A percentile compares a stretch with the other conserved stretches of the same genome.
Conservation (phyloP, 83 land plant genomes). For the Picea mariana region DNA sequence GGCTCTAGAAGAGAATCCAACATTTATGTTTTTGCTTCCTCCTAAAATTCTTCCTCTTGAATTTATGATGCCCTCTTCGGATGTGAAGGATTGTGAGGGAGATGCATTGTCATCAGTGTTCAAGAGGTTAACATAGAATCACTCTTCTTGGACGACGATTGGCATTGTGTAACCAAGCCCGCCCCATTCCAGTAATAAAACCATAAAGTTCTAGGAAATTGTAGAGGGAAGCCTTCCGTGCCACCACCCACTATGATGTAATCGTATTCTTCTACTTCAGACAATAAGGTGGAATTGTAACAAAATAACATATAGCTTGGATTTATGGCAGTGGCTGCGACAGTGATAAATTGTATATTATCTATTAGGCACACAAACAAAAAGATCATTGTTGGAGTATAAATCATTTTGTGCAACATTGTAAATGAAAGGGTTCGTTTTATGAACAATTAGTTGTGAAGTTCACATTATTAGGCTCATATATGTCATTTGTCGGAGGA, state of each 20-base stretch:
- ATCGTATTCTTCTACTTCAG: conserved; percentile 26
- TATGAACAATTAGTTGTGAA: conserved; percentile 26
- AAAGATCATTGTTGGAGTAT: too few relatives aligned
- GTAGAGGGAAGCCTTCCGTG: conserved; percentile 74
- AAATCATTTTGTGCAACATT: too few relatives aligned
- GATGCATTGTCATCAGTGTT: conserved; percentile 19
- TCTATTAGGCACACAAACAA: too few relatives aligned
- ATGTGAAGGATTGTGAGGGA: conserved; percentile 30
- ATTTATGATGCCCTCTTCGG: conserved; percentile 21
- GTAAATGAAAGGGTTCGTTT: too few relatives aligned
- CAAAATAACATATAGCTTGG: neutral
- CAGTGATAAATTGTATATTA: too few relatives aligned
- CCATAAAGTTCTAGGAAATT: conserved; percentile 41
- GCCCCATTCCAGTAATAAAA: conserved; percentile 55
- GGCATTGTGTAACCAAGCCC: conserved; percentile 42
- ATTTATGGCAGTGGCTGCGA: neutral
- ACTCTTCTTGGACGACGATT: conserved; percentile 3
- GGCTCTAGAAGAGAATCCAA: conserved; percentile 13
- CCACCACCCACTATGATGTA: conserved; percentile 75
- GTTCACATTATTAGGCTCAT: conserved; percentile 34
- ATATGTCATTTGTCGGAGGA: conserved; percentile 29
- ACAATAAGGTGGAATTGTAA: neutral
- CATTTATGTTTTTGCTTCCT: conserved; percentile 12
- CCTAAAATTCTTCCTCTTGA: conserved; percentile 9
- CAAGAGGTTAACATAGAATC: conserved; percentile 25